A percentile compares a stretch with the other conserved stretches of the same genome.
Conservation (phyloP, 2,329 filamentous ascomycete species). For the Didymella pinodella region DNA sequence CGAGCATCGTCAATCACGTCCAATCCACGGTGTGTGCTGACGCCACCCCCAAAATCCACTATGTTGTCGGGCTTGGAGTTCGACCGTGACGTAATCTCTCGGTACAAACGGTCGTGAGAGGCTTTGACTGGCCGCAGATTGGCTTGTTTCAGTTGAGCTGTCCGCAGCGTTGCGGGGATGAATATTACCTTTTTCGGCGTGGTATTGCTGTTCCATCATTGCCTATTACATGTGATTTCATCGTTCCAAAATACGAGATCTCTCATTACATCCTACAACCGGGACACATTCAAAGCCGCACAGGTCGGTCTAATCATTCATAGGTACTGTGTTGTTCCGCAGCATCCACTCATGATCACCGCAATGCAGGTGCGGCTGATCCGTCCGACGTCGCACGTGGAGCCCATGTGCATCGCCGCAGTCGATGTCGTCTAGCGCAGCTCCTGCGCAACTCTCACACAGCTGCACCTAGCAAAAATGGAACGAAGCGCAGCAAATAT, state of each 20-base stretch:
- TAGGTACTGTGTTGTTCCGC: not conserved
- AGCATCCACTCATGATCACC: constrained; percentile 7
- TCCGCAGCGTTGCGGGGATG: constrained; percentile 5
- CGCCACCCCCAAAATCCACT: constrained; percentile 9
- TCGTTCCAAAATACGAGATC: not conserved
- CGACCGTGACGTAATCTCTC: constrained; percentile 3
- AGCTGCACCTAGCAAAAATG: too few relatives aligned
- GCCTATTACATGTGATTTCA: not conserved
- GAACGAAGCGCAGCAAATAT: not conserved
- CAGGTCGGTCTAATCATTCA: not conserved
- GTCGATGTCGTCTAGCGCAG: constrained; percentile 4
- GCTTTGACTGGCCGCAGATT: constrained; percentile 9
- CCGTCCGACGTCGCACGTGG: constrained; percentile 20
- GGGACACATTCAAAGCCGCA: not conserved
- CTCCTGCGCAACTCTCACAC: not conserved
- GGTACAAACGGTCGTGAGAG: constrained; percentile 5
- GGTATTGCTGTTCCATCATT: not conserved
- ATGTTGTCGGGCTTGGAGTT: constrained; percentile 1
- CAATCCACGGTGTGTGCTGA: constrained; percentile 2
- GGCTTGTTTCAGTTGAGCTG: constrained; percentile 13
- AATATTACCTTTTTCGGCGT: constrained; percentile 1
- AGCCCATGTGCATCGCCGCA: constrained; percentile 11
- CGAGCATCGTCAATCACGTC: constrained; percentile 3
- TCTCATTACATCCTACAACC: not conserved
- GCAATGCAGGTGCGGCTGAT: constrained; percentile 20